Evolutionary conservation across 2,329 filamentous ascomycete species (phyloP).

Genomic region (Sporothrix pseudoabietina): DNA sequence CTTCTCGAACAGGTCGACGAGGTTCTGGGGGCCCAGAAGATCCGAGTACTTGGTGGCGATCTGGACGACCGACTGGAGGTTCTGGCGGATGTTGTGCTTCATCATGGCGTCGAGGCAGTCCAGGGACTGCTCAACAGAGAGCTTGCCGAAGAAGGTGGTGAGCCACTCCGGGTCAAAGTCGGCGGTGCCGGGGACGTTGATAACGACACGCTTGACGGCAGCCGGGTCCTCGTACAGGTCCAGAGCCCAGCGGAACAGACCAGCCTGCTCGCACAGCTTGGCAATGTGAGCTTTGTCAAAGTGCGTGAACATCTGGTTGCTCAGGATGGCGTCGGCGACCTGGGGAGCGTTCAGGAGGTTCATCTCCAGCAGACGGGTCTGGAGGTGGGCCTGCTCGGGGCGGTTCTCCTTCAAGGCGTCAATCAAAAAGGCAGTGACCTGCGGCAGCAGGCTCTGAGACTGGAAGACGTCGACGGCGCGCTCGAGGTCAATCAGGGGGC

Average conservation of each 20-base stretch:
- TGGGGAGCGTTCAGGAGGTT: conserved; percentile 95
- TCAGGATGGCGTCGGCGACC: conserved; percentile 94
- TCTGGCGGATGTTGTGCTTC: conserved; percentile 93
- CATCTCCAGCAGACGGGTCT: conserved; percentile 96
- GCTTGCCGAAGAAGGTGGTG: conserved; percentile 86
- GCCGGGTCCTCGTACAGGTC: conserved; percentile 93
- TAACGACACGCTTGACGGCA: conserved; percentile 84
- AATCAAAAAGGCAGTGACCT: conserved; percentile 95
- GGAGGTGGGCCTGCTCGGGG: conserved; percentile 88
- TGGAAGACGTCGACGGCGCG: conserved; percentile 98
- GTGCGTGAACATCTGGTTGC: conserved; percentile 98
- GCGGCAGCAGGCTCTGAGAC: conserved; percentile 95
- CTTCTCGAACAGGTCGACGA: conserved; percentile 95
- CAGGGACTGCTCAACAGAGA: conserved; percentile 92
- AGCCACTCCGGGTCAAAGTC: conserved; percentile 92
- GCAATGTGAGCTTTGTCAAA: conserved; percentile 92
- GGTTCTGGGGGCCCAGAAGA: conserved; percentile 78
- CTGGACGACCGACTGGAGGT: conserved; percentile 90
- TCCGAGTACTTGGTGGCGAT: conserved; percentile 98
- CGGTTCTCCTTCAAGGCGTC: conserved; percentile 94
- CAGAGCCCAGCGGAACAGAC: conserved; percentile 80
- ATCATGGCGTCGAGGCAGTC: conserved; percentile 97
- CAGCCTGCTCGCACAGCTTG: conserved; percentile 88
- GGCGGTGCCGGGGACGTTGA: conserved; percentile 78
- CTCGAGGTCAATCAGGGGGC: conserved; percentile 86